A percentile compares a stretch with the other conserved stretches of the same genome.
These are phyloP conservation scores for Candida sp. DNA, from an alignment of 1,139 yeast genomes.

Conservation along the genomic window DNA sequence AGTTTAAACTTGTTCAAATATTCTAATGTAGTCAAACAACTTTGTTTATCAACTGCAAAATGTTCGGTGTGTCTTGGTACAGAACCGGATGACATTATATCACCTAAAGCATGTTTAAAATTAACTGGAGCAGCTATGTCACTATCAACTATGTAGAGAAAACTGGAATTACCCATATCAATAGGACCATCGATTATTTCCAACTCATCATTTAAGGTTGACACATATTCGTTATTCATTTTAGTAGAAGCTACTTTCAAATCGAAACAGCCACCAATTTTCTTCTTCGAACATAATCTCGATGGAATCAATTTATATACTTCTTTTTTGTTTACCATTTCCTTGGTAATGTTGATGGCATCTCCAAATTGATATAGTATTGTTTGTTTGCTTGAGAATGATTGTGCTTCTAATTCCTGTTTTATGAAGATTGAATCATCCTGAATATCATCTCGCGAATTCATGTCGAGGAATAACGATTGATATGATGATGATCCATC, in stretches of 20 bases:
- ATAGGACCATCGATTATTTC: constrained; percentile 46
- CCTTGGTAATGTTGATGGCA: constrained; percentile 26
- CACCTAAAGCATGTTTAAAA: constrained; percentile 36
- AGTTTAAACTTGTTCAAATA: constrained; percentile 28
- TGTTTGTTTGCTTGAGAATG: constrained; percentile 31
- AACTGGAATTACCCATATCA: constrained; percentile 46
- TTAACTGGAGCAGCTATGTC: constrained; percentile 39
- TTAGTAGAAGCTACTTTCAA: constrained; percentile 45
- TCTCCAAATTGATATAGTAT: constrained; percentile 68
- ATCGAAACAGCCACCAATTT: constrained; percentile 39
- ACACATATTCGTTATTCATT: constrained; percentile 32
- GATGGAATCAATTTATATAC: constrained; percentile 21
- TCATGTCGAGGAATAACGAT: constrained; percentile 53
- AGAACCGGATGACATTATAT: constrained; percentile 34
- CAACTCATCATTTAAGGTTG: constrained; percentile 35
- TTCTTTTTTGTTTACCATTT: constrained; percentile 6
- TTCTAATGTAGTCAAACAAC: constrained; percentile 35
- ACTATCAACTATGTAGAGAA: constrained; percentile 61
- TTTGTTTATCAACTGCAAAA: constrained; percentile 29
- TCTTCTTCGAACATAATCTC: constrained; percentile 31
- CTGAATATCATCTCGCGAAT: constrained; percentile 36
- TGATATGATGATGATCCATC: constrained; percentile 50
- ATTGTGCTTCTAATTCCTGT: constrained; percentile 10
- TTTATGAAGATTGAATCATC: constrained; percentile 15
- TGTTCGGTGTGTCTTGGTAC: constrained; percentile 27